Evolutionary conservation across 768 basidiomycete genomes (phyloP).

Genomic region (Termitomyces sp.): DNA sequence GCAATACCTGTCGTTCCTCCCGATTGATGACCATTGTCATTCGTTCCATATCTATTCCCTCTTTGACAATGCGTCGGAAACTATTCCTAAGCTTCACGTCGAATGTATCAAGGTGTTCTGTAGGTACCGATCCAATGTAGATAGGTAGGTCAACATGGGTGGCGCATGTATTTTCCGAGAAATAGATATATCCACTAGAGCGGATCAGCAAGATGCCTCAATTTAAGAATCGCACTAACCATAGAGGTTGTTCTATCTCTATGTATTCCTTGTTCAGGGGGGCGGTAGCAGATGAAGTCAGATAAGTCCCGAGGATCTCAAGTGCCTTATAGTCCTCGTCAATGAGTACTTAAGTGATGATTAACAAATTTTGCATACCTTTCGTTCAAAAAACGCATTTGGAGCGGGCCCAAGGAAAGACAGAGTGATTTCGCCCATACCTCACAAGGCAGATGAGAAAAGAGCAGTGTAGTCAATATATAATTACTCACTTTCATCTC

Average conservation of each 20-base stretch:
- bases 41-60: constrained; percentile 85
- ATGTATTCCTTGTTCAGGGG: constrained; percentile 89
- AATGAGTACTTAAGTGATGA: neutral
- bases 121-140: constrained; percentile 80
- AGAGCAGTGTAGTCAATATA: neutral
- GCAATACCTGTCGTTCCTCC: constrained; percentile 75
- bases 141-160: constrained; percentile 68
- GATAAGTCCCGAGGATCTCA: constrained; percentile 80
- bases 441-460: constrained; percentile 18
- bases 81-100: constrained; percentile 61
- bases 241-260: constrained; percentile 85
- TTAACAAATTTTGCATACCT: constrained; percentile 31
- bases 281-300: constrained; percentile 79
- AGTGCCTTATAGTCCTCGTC: constrained; percentile 48
- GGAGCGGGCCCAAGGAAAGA: constrained; percentile 75
- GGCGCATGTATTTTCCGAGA: constrained; percentile 71
- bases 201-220: constrained; percentile 1
- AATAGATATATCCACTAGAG: constrained; percentile 76
- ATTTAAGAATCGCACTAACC: constrained; percentile 37
- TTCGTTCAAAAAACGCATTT: constrained; percentile 64
- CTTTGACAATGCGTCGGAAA: constrained; percentile 59
- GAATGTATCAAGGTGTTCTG: constrained; percentile 71
- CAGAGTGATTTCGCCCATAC: constrained; percentile 78
- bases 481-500: constrained; percentile 69
- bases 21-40: constrained; percentile 84